Evolutionary conservation across 208 protist genomes (phyloP).

Genomic region (Herpetomonas muscarum): DNA sequence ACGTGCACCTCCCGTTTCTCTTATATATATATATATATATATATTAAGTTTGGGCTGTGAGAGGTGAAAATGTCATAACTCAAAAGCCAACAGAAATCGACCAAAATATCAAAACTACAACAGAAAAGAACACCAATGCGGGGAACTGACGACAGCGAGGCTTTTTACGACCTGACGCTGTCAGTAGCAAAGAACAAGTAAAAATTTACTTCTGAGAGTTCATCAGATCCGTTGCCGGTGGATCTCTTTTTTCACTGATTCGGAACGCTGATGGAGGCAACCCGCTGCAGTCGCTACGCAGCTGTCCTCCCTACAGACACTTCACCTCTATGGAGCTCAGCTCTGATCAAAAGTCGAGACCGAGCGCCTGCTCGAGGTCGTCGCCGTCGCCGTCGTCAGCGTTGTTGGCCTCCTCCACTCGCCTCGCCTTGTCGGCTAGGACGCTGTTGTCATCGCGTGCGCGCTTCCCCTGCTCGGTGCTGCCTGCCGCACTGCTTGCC

Average conservation of each 20-base stretch:
- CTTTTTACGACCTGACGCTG: too few species aligned
- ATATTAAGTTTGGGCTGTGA: background rate
- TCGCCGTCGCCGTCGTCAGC: constrained; percentile 26
- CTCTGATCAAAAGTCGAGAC: constrained; percentile 77
- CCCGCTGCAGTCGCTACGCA: too few species aligned
- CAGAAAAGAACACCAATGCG: constrained; percentile 4
- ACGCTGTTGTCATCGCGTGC: background rate
- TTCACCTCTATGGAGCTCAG: too few species aligned
- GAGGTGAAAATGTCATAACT: background rate
- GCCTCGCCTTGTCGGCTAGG: background rate
- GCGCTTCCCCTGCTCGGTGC: background rate
- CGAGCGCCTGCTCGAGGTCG: constrained; percentile 69
- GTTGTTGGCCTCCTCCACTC: background rate
- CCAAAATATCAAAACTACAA: background rate
- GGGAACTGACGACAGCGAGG: too few species aligned
- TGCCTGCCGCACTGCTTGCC: background rate
- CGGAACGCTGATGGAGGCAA: too few species aligned
- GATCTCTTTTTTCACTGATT: too few species aligned
- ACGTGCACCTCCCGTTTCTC: too few species aligned
- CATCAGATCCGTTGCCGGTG: too few species aligned
- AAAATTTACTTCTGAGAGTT: too few species aligned
- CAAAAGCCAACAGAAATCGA: background rate
- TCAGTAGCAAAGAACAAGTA: too few species aligned
- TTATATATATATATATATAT: too few species aligned
- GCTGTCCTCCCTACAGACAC: too few species aligned